phyloP scores from a whole-genome alignment of 192 early-diverging fungal genomes.

The Rhizoclosmatium sp. region DNA sequence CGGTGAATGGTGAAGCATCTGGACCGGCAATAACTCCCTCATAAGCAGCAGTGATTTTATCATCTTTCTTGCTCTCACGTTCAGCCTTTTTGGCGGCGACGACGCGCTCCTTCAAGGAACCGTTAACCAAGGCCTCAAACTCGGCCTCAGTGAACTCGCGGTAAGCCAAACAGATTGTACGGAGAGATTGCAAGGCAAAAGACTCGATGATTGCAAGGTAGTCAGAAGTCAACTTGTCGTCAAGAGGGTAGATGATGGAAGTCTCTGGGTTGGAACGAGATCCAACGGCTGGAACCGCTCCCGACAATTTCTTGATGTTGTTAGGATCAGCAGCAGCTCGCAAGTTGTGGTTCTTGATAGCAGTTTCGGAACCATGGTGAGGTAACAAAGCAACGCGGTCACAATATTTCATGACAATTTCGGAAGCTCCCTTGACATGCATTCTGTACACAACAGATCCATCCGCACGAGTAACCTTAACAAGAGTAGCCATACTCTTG shows the following conservation, averaged over 20 bases:
- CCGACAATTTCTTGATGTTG: constrained; percentile 11
- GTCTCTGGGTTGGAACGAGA: constrained; percentile 28
- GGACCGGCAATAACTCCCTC: constrained; percentile 22
- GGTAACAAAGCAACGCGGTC: constrained; percentile 27
- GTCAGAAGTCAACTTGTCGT: constrained; percentile 9
- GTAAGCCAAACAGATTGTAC: constrained; percentile 89
- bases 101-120: constrained; percentile 27
- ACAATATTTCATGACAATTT: constrained; percentile 38
- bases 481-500: constrained; percentile 91
- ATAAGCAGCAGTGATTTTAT: neutral
- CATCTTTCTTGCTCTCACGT: constrained; percentile 1
- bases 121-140: constrained; percentile 32
- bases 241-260: constrained; percentile 24
- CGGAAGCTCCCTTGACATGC: constrained; percentile 89
- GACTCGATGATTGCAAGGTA: constrained; percentile 62
- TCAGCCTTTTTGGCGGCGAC: constrained; percentile 30
- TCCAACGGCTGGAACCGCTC: constrained; percentile 7
- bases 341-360: constrained; percentile 56
- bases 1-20: neutral
- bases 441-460: constrained; percentile 60
- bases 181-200: constrained; percentile 81
- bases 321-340: constrained; percentile 36
- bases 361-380: constrained; percentile 45
- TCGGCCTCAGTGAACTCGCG: constrained; percentile 38
- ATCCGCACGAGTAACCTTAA: constrained; percentile 56